Conservation (phyloP, 495 filamentous ascomycete genomes). For the Neurospora discreta region DNA sequence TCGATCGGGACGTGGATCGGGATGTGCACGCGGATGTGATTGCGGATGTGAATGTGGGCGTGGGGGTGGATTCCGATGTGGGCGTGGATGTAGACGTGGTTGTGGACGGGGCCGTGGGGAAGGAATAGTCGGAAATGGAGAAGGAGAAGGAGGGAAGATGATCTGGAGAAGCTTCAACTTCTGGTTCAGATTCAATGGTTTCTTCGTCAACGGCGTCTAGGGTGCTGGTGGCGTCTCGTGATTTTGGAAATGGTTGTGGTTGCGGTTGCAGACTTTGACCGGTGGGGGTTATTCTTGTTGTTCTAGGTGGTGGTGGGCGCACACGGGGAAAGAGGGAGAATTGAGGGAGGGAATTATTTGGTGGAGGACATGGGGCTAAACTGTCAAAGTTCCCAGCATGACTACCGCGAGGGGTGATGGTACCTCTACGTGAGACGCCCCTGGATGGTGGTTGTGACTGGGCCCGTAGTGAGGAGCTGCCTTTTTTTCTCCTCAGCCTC, state of each 20-base stretch:
- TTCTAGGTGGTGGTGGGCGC: constrained; percentile 1
- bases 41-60: not conserved
- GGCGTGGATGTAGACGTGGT: too few species aligned
- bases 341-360: not conserved
- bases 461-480: not conserved
- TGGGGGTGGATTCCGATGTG: not conserved
- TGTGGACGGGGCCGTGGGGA: too few species aligned
- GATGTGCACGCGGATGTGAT: too few species aligned
- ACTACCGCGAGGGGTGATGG: not conserved
- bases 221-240: constrained; percentile 35
- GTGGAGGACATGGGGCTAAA: too few species aligned
- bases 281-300: too few species aligned
- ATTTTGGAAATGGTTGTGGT: constrained; percentile 19
- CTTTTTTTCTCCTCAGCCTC: not conserved
- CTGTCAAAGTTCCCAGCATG: not conserved
- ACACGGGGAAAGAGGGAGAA: not conserved
- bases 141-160: not conserved
- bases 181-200: constrained; percentile 27
- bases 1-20: not conserved
- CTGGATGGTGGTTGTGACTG: not conserved
- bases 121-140: not conserved
- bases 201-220: constrained; percentile 35
- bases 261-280: not conserved
- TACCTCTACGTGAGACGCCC: not conserved
- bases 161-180: constrained; percentile 14